phyloP scores from a whole-genome alignment of 2,329 filamentous ascomycete genomes.

The Pseudopithomyces chartarum region DNA sequence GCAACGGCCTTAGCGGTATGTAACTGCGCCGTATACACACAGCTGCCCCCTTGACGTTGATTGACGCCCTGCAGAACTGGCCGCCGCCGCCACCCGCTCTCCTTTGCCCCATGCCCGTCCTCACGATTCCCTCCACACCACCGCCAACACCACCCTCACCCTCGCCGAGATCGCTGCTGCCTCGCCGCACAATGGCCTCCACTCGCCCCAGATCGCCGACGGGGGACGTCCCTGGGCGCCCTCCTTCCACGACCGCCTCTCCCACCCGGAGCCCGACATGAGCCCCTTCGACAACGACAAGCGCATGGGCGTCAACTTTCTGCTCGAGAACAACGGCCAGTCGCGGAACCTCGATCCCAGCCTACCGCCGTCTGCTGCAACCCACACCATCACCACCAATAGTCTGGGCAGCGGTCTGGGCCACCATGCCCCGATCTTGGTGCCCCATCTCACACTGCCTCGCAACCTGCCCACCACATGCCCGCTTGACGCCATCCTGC shows the following conservation, averaged over 20 bases:
- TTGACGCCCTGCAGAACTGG: constrained; percentile 50
- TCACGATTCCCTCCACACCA: constrained; percentile 26
- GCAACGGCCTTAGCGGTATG: constrained; percentile 53
- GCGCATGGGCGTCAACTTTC: constrained; percentile 73
- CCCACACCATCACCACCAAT: constrained; percentile 26
- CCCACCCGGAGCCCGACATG: constrained; percentile 26
- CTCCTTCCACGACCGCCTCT: constrained; percentile 48
- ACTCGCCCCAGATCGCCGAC: constrained; percentile 33
- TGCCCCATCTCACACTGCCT: constrained; percentile 45
- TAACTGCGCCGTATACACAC: not conserved
- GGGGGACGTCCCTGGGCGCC: constrained; percentile 41
- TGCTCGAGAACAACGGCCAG: constrained; percentile 66
- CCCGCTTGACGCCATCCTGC: constrained; percentile 76
- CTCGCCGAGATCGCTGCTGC: constrained; percentile 27
- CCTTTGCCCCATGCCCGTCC: constrained; percentile 41
- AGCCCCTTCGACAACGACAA: constrained; percentile 51
- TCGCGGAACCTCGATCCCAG: constrained; percentile 33
- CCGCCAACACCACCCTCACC: not conserved
- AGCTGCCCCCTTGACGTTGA: constrained; percentile 5
- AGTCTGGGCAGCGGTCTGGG: constrained; percentile 28
- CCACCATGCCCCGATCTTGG: constrained; percentile 35
- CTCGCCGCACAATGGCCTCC: constrained; percentile 27
- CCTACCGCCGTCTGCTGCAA: constrained; percentile 52
- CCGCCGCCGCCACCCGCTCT: constrained; percentile 53
- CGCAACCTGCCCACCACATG: constrained; percentile 71